A percentile compares a stretch with the other conserved stretches of the same genome.
These are phyloP conservation scores for Schizosaccharomyces versatilis DNA, from an alignment of 1,139 yeast species.

Conservation along the genomic window DNA sequence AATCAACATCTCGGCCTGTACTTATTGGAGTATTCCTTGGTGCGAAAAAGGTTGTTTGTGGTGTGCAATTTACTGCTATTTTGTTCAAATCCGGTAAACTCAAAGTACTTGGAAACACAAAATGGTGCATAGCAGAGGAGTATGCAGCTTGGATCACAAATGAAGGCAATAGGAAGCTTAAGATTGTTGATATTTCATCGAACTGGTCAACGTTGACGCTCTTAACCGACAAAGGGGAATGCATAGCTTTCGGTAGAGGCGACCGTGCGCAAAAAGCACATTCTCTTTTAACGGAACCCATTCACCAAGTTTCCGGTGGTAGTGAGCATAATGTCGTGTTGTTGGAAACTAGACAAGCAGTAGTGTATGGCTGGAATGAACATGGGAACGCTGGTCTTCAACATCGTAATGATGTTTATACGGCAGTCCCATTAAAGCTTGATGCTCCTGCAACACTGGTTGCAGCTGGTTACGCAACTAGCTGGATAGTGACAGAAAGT, in stretches of 20 bases:
- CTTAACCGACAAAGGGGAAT: conserved; percentile 14
- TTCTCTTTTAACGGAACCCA: conserved; percentile 6
- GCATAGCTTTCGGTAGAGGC: conserved; percentile 46
- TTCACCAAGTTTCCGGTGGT: conserved; percentile 29
- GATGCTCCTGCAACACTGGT: not conserved
- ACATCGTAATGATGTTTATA: not conserved
- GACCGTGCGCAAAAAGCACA: conserved; percentile 48
- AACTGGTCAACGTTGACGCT: conserved; percentile 63
- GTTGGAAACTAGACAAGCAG: conserved; percentile 21
- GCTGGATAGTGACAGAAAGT: conserved; percentile 1
- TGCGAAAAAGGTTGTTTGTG: conserved; percentile 1
- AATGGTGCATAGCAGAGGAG: not conserved
- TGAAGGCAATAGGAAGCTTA: not conserved
- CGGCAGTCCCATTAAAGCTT: not conserved
- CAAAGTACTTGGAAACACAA: not conserved
- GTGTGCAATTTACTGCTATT: conserved; percentile 6
- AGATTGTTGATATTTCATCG: conserved; percentile 17
- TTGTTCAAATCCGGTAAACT: not conserved
- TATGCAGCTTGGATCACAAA: not conserved
- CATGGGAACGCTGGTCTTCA: conserved; percentile 75
- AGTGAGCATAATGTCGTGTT: conserved; percentile 65
- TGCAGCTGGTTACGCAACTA: conserved; percentile 2
- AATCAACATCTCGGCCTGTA: not conserved
- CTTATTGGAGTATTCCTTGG: conserved; percentile 1
- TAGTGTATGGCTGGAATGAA: conserved; percentile 97